Evolutionary conservation across 352 stramenopile species (phyloP).

Genomic region (Vaucheria bursata): DNA sequence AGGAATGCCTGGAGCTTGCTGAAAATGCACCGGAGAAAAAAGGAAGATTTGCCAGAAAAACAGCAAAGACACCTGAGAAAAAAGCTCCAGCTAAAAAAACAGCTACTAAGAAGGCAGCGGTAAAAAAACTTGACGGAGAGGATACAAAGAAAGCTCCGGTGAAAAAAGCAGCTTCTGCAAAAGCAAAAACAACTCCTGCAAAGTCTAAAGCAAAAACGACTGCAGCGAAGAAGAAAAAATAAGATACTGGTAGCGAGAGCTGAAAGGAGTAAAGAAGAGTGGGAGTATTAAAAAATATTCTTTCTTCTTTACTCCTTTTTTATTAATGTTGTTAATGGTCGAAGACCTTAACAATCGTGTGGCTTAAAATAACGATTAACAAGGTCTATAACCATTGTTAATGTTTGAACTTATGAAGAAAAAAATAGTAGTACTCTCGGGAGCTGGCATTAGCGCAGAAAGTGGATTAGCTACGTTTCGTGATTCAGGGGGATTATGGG

Average conservation of each 20-base stretch:
- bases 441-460: background rate
- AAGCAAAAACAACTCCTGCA: background rate
- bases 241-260: too few species aligned
- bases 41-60: too few species aligned
- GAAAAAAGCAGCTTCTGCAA: background rate
- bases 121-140: background rate
- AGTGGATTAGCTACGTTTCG: background rate
- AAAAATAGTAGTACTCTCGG: background rate
- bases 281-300: too few species aligned
- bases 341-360: too few species aligned
- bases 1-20: background rate
- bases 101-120: background rate
- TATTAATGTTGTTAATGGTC: too few species aligned
- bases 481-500: background rate
- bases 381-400: too few species aligned
- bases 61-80: background rate
- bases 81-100: background rate
- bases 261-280: too few species aligned
- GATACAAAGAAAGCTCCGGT: background rate
- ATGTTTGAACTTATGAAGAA: too few species aligned
- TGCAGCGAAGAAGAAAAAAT: too few species aligned
- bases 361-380: too few species aligned
- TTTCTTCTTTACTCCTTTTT: too few species aligned
- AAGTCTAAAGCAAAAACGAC: background rate
- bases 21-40: too few species aligned